Evolutionary conservation across 306 rosid species (phyloP).

Genomic region (Gillenia trifoliata): DNA sequence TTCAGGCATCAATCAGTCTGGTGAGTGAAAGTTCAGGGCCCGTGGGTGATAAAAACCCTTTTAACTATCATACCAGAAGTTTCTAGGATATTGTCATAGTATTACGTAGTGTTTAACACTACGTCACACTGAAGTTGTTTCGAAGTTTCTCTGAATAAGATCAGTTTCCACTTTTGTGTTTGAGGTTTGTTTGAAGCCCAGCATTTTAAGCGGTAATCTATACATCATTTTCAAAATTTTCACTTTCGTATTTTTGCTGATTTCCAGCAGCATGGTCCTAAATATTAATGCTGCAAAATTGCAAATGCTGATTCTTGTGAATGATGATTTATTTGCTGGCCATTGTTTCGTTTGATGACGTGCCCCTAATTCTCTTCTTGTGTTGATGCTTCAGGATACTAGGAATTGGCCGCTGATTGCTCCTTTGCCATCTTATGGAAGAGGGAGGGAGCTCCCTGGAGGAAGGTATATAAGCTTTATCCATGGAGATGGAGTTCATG

Average conservation of each 20-base stretch:
- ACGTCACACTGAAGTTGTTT: no score
- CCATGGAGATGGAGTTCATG: slow-evolving; percentile 67
- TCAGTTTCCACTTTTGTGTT: background rate
- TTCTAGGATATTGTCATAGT: no score
- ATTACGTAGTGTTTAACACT: no score
- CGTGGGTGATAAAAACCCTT: no score
- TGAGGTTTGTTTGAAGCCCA: background rate
- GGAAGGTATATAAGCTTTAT: slow-evolving; percentile 79
- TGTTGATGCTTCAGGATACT: slow-evolving; percentile 47
- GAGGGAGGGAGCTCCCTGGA: slow-evolving; percentile 92
- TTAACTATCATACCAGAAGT: no score
- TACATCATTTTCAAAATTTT: background rate
- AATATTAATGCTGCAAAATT: background rate
- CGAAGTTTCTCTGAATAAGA: no score
- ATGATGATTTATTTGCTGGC: background rate
- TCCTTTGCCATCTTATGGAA: slow-evolving; percentile 92
- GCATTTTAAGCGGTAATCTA: background rate
- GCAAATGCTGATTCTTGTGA: background rate
- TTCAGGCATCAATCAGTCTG: no score
- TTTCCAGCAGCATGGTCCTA: background rate
- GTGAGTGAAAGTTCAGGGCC: no score
- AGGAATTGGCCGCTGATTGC: slow-evolving; percentile 74
- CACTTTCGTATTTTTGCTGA: background rate
- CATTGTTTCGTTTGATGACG: background rate
- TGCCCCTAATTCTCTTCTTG: slow-evolving; percentile 5